A percentile compares a stretch with the other conserved stretches of the same genome.
Evolutionary conservation across 495 filamentous ascomycete species (phyloP).

Genomic region (Ramalina intermedia): DNA sequence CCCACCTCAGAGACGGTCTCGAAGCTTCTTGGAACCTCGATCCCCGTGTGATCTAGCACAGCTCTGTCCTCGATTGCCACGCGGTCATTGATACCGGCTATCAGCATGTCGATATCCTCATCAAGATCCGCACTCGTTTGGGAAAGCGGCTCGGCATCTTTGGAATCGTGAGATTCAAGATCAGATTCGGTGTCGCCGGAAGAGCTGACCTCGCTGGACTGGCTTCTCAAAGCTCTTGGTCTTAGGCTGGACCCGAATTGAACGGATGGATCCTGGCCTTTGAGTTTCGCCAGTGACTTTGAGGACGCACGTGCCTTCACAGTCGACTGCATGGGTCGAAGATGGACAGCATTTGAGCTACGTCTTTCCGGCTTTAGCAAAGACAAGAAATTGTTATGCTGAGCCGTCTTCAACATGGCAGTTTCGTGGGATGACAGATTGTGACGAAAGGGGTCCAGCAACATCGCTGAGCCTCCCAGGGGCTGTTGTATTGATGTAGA

Average conservation of each 20-base stretch:
- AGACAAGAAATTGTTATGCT: slow-evolving; percentile 1
- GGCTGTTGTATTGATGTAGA: no score
- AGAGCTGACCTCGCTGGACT: no score
- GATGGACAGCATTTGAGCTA: not conserved
- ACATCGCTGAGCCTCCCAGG: no score
- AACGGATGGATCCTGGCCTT: no score
- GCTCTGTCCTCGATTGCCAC: slow-evolving; percentile 7
- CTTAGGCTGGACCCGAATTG: no score
- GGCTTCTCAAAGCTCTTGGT: no score
- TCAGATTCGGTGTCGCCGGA: no score
- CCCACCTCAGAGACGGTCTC: slow-evolving; percentile 3
- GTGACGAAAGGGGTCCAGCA: not conserved
- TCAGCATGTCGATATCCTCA: slow-evolving; percentile 9
- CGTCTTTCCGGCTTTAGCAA: not conserved
- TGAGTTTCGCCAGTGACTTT: no score
- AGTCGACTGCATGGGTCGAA: not conserved
- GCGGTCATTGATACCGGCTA: slow-evolving; percentile 4
- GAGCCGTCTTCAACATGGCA: not conserved
- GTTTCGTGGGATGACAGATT: not conserved
- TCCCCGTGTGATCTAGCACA: slow-evolving; percentile 1
- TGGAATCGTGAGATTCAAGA: not conserved
- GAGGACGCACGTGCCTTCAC: not conserved
- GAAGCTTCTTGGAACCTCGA: slow-evolving; percentile 12
- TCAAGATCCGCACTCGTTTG: not conserved
- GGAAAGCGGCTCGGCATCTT: not conserved